phyloP scores from a whole-genome alignment of 345 rosid genomes.

The Murraya koenigii region DNA sequence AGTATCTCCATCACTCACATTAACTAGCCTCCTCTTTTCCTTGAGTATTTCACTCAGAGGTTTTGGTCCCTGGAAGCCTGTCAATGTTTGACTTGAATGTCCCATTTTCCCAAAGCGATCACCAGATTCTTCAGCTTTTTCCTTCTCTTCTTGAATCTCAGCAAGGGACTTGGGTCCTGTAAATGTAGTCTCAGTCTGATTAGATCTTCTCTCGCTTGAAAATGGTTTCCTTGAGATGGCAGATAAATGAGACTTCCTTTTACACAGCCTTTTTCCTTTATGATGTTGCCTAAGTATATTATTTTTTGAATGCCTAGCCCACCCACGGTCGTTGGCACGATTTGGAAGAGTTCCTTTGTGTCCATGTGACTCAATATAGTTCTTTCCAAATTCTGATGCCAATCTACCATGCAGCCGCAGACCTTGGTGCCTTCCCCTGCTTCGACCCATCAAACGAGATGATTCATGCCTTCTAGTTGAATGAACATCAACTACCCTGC shows the following conservation, averaged over 20 bases:
- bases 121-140: conserved; percentile 22
- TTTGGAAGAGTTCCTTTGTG: conserved; percentile 19
- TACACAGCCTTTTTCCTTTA: conserved; percentile 23
- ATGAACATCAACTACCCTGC: conserved; percentile 20
- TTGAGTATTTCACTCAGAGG: conserved; percentile 55
- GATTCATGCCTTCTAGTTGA: conserved; percentile 30
- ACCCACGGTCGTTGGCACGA: conserved; percentile 20
- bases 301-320: conserved; percentile 19
- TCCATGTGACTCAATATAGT: conserved; percentile 19
- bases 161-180: conserved; percentile 54
- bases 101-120: conserved; percentile 6
- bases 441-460: conserved; percentile 18
- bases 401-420: conserved; percentile 26
- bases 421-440: conserved; percentile 22
- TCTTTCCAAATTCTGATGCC: conserved; percentile 30
- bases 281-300: conserved; percentile 18
- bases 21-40: conserved; percentile 30
- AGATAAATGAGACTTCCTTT: conserved; percentile 19
- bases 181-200: conserved; percentile 30
- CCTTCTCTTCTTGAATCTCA: conserved; percentile 52
- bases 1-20: background rate
- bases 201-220: conserved; percentile 27
- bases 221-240: conserved; percentile 26
- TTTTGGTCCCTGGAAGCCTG: conserved; percentile 51
- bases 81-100: conserved; percentile 5